Evolutionary conservation across 2,329 filamentous ascomycete genomes (phyloP).

Genomic region (Oidium heveae): DNA sequence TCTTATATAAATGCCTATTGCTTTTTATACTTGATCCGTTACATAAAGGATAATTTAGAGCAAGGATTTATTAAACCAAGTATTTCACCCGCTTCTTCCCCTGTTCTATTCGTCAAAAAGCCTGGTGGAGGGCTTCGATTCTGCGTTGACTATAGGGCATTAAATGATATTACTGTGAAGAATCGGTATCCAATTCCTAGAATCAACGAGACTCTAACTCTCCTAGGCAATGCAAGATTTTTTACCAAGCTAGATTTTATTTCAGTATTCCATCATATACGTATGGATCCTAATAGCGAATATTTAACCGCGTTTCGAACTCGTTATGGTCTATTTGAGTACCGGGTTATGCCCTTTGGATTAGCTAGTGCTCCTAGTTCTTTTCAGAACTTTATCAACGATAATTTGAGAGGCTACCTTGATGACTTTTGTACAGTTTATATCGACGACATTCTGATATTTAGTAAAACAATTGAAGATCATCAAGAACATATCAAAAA

Average conservation of each 20-base stretch:
- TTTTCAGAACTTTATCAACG: conserved; percentile 1
- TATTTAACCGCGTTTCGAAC: not conserved
- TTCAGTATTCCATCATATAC: not conserved
- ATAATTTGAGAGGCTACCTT: not conserved
- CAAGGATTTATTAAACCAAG: too few species aligned
- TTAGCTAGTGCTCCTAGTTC: conserved; percentile 1
- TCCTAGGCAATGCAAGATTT: not conserved
- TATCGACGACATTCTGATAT: conserved; percentile 1
- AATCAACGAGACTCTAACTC: not conserved
- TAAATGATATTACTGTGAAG: too few species aligned
- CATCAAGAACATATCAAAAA: not conserved
- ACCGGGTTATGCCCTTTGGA: conserved; percentile 1
- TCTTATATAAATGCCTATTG: too few species aligned
- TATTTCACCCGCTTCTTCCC: too few species aligned
- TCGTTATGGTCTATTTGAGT: not conserved
- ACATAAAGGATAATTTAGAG: too few species aligned
- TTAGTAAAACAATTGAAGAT: not conserved
- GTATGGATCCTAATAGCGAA: not conserved
- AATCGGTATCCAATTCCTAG: conserved; percentile 1
- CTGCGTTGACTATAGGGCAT: too few species aligned
- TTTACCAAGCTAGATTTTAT: not conserved
- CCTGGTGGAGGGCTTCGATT: too few species aligned
- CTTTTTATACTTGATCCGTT: too few species aligned
- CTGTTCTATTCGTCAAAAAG: too few species aligned
- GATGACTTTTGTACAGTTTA: not conserved